Evolutionary conservation across 2,329 filamentous ascomycete genomes (phyloP), one percentile per base, ranked within the genome.

Genomic region (Claviceps sp.): DNA sequence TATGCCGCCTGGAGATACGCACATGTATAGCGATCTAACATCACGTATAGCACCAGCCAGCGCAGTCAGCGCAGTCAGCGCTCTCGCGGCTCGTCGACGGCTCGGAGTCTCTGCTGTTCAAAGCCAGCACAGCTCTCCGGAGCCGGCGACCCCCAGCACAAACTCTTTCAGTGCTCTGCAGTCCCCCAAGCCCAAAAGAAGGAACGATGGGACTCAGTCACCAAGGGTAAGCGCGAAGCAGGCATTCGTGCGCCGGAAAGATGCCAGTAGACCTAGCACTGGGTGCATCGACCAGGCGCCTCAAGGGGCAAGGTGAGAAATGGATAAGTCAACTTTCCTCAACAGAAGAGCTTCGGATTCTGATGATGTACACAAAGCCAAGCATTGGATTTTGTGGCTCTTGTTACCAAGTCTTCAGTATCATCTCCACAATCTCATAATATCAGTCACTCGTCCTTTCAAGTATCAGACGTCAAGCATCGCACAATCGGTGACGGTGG

Each of bases 361-460:
- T 53, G 18, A 53, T 30, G 30, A 38, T 14, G 8, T 20, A 18
- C 11, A 30, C 7, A 42, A 48, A 51, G 49, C 5, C 40, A n/a
- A 14, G n/a, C 40, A 48, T 18, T 37, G 13, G 52, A 48, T 48
- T 11, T 18, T 14, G 13, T 16, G 20, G 2, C 20, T 42, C 22
- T 24, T 22, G 47, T 30, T 22, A 40, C 38, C n/a, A 18, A 20
- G 9, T 30, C 41, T 7, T n/a, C 44, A 18, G 7, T 26, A 6
- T 37, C 20, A n/a, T 50, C 53, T 9, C 37, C 50, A 14, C 55
- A 51, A 46, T 48, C 54, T 40, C 55, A 52, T 45, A 38, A 54
- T n/a, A 55, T 57, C 3, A 67, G 70, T 20, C 68, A 74, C 50
- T 72, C 73, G 0, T 73, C 75, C 0, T 76, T 77, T 50, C 69